A percentile compares a stretch with the other conserved stretches of the same genome.
Conservation (phyloP, 2,329 filamentous ascomycete species). For the Hypomyces rosellus region DNA sequence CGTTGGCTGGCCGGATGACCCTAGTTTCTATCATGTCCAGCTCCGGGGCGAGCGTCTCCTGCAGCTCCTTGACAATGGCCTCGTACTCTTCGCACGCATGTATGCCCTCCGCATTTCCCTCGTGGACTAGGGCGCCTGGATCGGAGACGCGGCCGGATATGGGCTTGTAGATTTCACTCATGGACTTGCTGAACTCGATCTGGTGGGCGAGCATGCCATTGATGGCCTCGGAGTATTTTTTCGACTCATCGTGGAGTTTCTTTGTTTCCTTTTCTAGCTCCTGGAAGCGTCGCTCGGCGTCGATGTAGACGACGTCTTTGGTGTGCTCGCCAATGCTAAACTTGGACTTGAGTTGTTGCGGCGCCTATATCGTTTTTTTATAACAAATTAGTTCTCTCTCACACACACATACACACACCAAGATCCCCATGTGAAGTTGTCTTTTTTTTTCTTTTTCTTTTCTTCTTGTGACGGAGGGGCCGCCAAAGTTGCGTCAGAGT, state of each 20-base stretch:
- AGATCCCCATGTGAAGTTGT: background rate
- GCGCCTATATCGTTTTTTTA: slow-evolving; percentile 49
- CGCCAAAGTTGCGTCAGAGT: slow-evolving; percentile 16
- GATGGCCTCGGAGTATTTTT: slow-evolving; percentile 96
- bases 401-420: background rate
- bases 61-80: slow-evolving; percentile 79
- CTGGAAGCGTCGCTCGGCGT: slow-evolving; percentile 87
- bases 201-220: slow-evolving; percentile 97
- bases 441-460: background rate
- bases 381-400: background rate
- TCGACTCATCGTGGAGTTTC: slow-evolving; percentile 91
- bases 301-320: slow-evolving; percentile 90
- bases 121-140: slow-evolving; percentile 70
- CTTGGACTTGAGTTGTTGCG: slow-evolving; percentile 82
- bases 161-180: slow-evolving; percentile 95
- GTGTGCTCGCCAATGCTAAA: slow-evolving; percentile 96
- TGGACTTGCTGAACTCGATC: slow-evolving; percentile 95
- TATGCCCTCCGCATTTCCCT: slow-evolving; percentile 91
- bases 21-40: slow-evolving; percentile 95
- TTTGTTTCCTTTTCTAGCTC: slow-evolving; percentile 96
- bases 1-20: slow-evolving; percentile 86
- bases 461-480: slow-evolving; percentile 5
- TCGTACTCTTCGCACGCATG: slow-evolving; percentile 96
- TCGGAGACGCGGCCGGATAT: slow-evolving; percentile 95
- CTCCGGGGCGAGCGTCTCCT: slow-evolving; percentile 82